These are phyloP conservation scores for Ogataea paradorogensis DNA, from an alignment of 805 yeast species.

Conservation along the genomic window DNA sequence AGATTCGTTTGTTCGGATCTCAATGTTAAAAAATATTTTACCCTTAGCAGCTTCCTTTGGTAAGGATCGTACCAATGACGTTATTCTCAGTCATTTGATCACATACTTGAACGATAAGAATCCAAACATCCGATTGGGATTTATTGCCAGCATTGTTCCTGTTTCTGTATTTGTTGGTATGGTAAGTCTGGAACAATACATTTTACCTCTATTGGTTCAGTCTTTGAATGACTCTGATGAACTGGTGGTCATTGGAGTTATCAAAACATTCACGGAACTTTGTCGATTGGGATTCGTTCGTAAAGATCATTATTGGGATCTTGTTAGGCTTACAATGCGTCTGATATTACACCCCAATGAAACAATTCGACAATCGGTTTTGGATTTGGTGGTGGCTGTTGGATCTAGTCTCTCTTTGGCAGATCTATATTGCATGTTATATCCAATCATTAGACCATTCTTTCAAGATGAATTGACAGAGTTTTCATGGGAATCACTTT, in stretches of 20 bases:
- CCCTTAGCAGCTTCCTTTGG: slow-evolving; percentile 83
- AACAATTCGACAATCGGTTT: slow-evolving; percentile 71
- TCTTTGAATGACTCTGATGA: slow-evolving; percentile 84
- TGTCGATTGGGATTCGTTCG: slow-evolving; percentile 55
- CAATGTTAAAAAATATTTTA: slow-evolving; percentile 67
- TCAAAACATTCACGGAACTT: slow-evolving; percentile 56
- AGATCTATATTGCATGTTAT: slow-evolving; percentile 77
- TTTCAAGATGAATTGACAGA: slow-evolving; percentile 73
- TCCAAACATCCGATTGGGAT: slow-evolving; percentile 61
- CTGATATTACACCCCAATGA: slow-evolving; percentile 82
- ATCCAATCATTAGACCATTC: slow-evolving; percentile 75
- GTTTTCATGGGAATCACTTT: slow-evolving; percentile 62
- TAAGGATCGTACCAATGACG: slow-evolving; percentile 81
- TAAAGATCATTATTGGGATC: slow-evolving; percentile 51
- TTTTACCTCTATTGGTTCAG: slow-evolving; percentile 80
- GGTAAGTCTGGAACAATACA: slow-evolving; percentile 79
- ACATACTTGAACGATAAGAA: slow-evolving; percentile 85
- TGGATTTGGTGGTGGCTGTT: slow-evolving; percentile 59
- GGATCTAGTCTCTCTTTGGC: slow-evolving; percentile 66
- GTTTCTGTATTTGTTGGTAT: slow-evolving; percentile 81
- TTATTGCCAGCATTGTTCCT: slow-evolving; percentile 68
- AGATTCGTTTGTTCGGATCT: slow-evolving; percentile 61
- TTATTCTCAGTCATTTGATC: slow-evolving; percentile 84
- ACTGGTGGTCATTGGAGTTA: slow-evolving; percentile 67
- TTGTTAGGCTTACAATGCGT: slow-evolving; percentile 48